Evolutionary conservation across 768 basidiomycete species (phyloP).

Genomic region (Lyophyllum shimeji): DNA sequence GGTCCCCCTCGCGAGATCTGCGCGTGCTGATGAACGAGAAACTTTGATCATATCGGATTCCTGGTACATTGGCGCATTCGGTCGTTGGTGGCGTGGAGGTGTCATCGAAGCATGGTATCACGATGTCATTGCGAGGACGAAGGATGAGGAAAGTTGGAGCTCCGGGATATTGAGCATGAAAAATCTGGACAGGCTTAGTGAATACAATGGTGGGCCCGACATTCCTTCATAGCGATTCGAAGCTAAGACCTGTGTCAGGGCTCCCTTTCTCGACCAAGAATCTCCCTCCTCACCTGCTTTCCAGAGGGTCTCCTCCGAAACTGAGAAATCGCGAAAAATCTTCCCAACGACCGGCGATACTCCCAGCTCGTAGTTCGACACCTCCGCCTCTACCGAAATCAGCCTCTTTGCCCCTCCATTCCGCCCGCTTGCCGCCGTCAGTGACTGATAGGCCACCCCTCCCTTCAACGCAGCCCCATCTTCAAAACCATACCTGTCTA

Average conservation of each 20-base stretch:
- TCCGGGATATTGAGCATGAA: slow-evolving; percentile 80
- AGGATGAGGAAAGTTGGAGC: slow-evolving; percentile 72
- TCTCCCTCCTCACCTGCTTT: slow-evolving; percentile 39
- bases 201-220: slow-evolving; percentile 55
- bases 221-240: slow-evolving; percentile 10
- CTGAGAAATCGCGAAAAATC: slow-evolving; percentile 58
- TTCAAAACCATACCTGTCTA: slow-evolving; percentile 26
- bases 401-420: slow-evolving; percentile 74
- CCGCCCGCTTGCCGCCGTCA: slow-evolving; percentile 43
- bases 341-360: slow-evolving; percentile 35
- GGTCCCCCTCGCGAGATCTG: slow-evolving; percentile 51
- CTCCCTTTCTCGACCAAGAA: slow-evolving; percentile 53
- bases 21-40: slow-evolving; percentile 39
- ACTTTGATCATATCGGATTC: slow-evolving; percentile 64
- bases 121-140: slow-evolving; percentile 60
- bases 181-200: slow-evolving; percentile 66
- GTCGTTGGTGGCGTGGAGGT: slow-evolving; percentile 88
- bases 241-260: slow-evolving; percentile 28
- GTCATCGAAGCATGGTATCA: slow-evolving; percentile 80
- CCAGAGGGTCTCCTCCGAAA: slow-evolving; percentile 53
- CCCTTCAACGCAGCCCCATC: slow-evolving; percentile 23
- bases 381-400: slow-evolving; percentile 86
- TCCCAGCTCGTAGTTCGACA: slow-evolving; percentile 60
- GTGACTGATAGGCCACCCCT: slow-evolving; percentile 30
- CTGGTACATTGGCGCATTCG: slow-evolving; percentile 91